phyloP scores from a whole-genome alignment of 768 basidiomycete genomes.

The Kondoa malvinella region DNA sequence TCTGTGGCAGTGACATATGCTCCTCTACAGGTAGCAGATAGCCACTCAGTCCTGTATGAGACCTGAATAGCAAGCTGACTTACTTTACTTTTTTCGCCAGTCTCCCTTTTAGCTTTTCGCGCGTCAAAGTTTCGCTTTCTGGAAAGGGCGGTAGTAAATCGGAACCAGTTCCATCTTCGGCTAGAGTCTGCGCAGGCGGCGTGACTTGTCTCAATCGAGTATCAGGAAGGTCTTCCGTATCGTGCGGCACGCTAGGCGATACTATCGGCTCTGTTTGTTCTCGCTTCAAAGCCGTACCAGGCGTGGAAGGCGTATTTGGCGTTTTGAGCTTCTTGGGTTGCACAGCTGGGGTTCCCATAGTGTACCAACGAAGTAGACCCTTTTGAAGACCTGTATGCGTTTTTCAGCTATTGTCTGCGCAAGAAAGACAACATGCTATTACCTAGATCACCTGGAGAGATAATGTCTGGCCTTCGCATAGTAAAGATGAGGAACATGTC shows the following conservation, averaged over 20 bases:
- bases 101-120: conserved; percentile 11
- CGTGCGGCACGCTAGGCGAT: conserved; percentile 2
- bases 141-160: conserved; percentile 17
- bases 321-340: conserved; percentile 8
- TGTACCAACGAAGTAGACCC: conserved; percentile 23
- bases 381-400: conserved; percentile 24
- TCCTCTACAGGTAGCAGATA: conserved; percentile 8
- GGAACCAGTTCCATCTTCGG: conserved; percentile 2
- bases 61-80: background rate
- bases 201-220: conserved; percentile 1
- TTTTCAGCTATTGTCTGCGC: background rate
- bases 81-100: conserved; percentile 26
- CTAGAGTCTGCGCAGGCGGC: background rate
- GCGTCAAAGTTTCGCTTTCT: conserved; percentile 19
- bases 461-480: conserved; percentile 61
- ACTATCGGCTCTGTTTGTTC: background rate
- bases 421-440: background rate
- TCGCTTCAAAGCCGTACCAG: background rate
- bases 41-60: no score
- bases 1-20: conserved; percentile 23
- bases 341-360: conserved; percentile 14
- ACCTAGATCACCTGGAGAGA: conserved; percentile 40
- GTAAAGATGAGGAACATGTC: conserved; percentile 83
- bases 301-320: background rate
- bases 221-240: background rate